phyloP scores from a whole-genome alignment of 202 grass and related monocot genomes.

The Bolboschoenoplectus hybrid region DNA sequence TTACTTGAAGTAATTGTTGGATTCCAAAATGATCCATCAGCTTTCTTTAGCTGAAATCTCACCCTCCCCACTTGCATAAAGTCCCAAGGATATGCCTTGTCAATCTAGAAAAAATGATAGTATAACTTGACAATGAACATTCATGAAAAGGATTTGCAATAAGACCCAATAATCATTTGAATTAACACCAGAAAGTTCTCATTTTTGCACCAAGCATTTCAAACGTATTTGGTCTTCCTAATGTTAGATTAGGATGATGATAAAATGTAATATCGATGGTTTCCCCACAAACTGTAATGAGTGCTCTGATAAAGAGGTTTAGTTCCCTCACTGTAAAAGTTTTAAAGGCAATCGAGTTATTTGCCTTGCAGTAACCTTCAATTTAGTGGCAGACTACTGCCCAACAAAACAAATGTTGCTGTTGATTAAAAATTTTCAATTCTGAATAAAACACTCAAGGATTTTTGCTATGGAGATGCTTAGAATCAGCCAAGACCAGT shows the following conservation, averaged over 20 bases:
- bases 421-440: not conserved
- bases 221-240: not conserved
- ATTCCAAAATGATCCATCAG: conserved; percentile 74
- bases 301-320: not conserved
- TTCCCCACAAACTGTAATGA: not conserved
- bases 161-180: conserved; percentile 25
- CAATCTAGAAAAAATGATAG: conserved; percentile 52
- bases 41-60: conserved; percentile 77
- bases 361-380: not conserved
- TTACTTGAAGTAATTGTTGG: conserved; percentile 83
- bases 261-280: not conserved
- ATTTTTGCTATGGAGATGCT: not conserved
- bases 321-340: not conserved
- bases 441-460: not conserved
- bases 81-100: conserved; percentile 89
- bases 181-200: conserved; percentile 18
- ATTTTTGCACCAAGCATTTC: not conserved
- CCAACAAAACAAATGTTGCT: not conserved
- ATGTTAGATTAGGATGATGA: not conserved
- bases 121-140: not conserved
- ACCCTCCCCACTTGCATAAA: conserved; percentile 94
- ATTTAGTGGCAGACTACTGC: conserved; percentile 2
- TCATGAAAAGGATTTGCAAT: not conserved
- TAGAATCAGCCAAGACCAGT: not conserved
- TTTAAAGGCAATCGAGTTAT: not conserved